A percentile compares a stretch with the other conserved stretches of the same genome.
These are phyloP conservation scores for Dothideomycetes sp. DNA, from an alignment of 2,329 filamentous ascomycete species.

Conservation along the genomic window DNA sequence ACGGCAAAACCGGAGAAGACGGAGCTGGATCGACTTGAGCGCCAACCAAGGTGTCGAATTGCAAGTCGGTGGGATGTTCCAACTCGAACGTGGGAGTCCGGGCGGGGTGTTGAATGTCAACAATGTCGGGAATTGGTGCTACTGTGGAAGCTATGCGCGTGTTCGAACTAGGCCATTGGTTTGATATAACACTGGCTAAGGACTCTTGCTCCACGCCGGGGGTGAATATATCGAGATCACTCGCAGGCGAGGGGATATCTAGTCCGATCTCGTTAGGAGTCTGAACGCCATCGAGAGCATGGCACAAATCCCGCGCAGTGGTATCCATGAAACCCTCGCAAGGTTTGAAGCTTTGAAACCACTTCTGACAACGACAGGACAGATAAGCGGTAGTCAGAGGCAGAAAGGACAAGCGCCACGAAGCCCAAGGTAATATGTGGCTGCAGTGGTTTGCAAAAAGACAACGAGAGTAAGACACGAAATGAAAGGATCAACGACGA, in stretches of 20 bases:
- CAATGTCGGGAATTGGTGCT: slow-evolving; percentile 3
- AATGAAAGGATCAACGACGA: slow-evolving; percentile 3
- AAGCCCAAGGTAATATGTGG: too few species aligned
- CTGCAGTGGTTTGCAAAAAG: slow-evolving; percentile 2
- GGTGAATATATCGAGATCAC: slow-evolving; percentile 10
- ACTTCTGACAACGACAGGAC: background rate
- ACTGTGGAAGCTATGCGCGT: slow-evolving; percentile 4
- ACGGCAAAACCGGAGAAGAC: slow-evolving; percentile 3
- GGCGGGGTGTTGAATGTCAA: background rate
- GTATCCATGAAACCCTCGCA: slow-evolving; percentile 7
- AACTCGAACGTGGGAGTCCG: background rate
- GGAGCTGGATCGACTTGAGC: slow-evolving; percentile 13
- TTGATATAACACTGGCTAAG: slow-evolving; percentile 6
- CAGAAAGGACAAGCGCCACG: too few species aligned
- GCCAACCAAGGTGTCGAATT: slow-evolving; percentile 14
- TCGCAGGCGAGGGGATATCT: slow-evolving; percentile 12
- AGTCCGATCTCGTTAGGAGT: slow-evolving; percentile 2
- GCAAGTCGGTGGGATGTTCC: slow-evolving; percentile 5
- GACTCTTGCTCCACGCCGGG: slow-evolving; percentile 3
- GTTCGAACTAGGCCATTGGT: slow-evolving; percentile 4
- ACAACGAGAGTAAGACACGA: background rate
- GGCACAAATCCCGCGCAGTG: slow-evolving; percentile 9
- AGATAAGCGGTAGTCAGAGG: background rate
- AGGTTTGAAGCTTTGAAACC: slow-evolving; percentile 6
- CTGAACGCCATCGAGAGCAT: slow-evolving; percentile 4